A percentile compares a stretch with the other conserved stretches of the same genome.
Conservation (phyloP, 2,329 filamentous ascomycete species). For the Ceratocystis smalleyi region DNA sequence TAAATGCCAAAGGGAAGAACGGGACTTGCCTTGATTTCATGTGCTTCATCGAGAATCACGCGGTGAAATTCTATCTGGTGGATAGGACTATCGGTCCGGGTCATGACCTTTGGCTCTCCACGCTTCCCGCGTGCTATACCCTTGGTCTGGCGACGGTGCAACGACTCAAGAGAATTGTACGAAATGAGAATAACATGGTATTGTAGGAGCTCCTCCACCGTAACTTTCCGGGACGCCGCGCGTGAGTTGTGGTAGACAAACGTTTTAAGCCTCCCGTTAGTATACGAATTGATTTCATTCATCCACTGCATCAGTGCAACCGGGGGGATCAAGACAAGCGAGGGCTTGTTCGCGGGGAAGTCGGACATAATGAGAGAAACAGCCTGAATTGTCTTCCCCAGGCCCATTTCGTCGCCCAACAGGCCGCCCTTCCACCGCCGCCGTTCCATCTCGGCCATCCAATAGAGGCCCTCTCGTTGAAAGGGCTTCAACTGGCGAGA, state of each 20-base stretch:
- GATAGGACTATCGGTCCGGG: conserved; percentile 41
- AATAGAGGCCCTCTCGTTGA: conserved; percentile 81
- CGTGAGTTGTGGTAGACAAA: conserved; percentile 85
- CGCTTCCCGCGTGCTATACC: conserved; percentile 47
- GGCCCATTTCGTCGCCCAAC: conserved; percentile 94
- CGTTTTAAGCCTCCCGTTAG: conserved; percentile 76
- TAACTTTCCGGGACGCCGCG: conserved; percentile 62
- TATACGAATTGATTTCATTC: conserved; percentile 64
- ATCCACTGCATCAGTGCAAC: conserved; percentile 95
- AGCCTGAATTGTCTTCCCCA: conserved; percentile 96
- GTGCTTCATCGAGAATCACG: conserved; percentile 84
- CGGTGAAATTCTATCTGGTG: conserved; percentile 81
- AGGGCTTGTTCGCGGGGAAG: conserved; percentile 67
- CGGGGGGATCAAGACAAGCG: conserved; percentile 77
- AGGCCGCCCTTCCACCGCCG: conserved; percentile 75
- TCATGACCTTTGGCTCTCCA: background rate
- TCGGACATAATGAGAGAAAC: conserved; percentile 98
- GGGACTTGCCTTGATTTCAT: conserved; percentile 65
- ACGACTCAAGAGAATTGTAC: conserved; percentile 80
- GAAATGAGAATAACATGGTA: conserved; percentile 96
- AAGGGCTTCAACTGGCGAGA: conserved; percentile 78
- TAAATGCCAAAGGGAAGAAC: background rate
- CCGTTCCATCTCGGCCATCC: conserved; percentile 86
- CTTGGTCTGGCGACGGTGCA: conserved; percentile 82
- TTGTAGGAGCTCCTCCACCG: conserved; percentile 56